Evolutionary conservation across 179 eudicot genomes (phyloP).

Genomic region (Silene noctiflora): DNA sequence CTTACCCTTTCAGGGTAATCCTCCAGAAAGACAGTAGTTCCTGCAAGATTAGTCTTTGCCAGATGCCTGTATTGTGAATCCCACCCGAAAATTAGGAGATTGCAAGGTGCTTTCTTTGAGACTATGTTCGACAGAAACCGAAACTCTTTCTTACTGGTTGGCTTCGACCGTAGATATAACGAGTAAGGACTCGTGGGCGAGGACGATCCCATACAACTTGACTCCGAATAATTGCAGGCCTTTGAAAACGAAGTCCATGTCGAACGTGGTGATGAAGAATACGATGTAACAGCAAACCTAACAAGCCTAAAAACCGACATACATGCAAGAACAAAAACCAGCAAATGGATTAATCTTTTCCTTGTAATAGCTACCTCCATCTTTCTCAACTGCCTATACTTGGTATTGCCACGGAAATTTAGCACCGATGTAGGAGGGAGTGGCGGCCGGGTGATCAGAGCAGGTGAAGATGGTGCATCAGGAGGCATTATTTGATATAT

Average conservation of each 20-base stretch:
- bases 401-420: slow-evolving; percentile 17
- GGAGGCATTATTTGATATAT: slow-evolving; percentile 56
- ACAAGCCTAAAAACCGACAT: slow-evolving; percentile 65
- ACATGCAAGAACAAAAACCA: slow-evolving; percentile 47
- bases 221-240: slow-evolving; percentile 24
- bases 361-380: slow-evolving; percentile 46
- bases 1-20: slow-evolving; percentile 39
- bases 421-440: slow-evolving; percentile 26
- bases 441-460: slow-evolving; percentile 17
- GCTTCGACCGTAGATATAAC: slow-evolving; percentile 9
- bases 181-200: slow-evolving; percentile 18
- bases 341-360: slow-evolving; percentile 51
- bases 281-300: slow-evolving; percentile 44
- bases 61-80: slow-evolving; percentile 50
- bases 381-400: slow-evolving; percentile 21
- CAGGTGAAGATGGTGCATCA: slow-evolving; percentile 30
- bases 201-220: slow-evolving; percentile 15
- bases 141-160: slow-evolving; percentile 52
- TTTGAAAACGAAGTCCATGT: slow-evolving; percentile 24
- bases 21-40: slow-evolving; percentile 60
- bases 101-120: slow-evolving; percentile 63
- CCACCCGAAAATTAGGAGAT: slow-evolving; percentile 76
- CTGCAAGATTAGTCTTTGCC: slow-evolving; percentile 49
- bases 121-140: slow-evolving; percentile 48
- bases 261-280: slow-evolving; percentile 35